Evolutionary conservation across 1,284 basidiomycete genomes (phyloP), one percentile per base, ranked within the genome.

Genomic region (Gymnopus androsaceus): DNA sequence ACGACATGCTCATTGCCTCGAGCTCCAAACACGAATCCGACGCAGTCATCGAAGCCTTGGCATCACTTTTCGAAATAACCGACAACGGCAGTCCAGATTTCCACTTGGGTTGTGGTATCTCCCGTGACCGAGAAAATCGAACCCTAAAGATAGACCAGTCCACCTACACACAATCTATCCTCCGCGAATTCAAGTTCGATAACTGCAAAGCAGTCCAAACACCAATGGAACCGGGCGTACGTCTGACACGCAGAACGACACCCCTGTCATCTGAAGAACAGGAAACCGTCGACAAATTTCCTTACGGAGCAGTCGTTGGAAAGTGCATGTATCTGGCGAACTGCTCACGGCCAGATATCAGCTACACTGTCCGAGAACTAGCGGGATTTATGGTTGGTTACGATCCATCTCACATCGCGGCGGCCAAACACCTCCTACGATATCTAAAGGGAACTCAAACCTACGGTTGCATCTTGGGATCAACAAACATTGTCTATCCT

Each of bases 91-190:
- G 57, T 1, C 44, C 59, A 36, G 47, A 21, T 51, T 63, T 38
- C 64, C 57, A 65, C 17, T 59, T 74, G 11, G 69, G 69, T 14
- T 64, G 72, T 12, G 45, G 63, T 21, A 59, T 69, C 30, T 49
- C 15, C 1, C 54, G 61, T 1, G 62, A 70, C 49, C 56, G 59
- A 3, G 3, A 25, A 0, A 38, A 42, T 3, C 60, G 61, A 11
- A 63, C 62, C 11, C 40, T 73, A 15, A 51, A 47, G 9, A 56
- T 73, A 2, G 66, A 65, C 0, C 71, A 73, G 46, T 53, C 57
- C 0, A 59, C 61, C 0, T 68, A 71, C 54, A 61, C 69, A n/a
- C 47, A 53, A 3, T 44, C 61, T 4, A 44, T 66, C 11, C 51
- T 63, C 8, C 42, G 46, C 11, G 38, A 59, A 6, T 62, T 58